These are phyloP conservation scores for Centella asiatica DNA, from an alignment of 129 eudicot species.

Conservation along the genomic window DNA sequence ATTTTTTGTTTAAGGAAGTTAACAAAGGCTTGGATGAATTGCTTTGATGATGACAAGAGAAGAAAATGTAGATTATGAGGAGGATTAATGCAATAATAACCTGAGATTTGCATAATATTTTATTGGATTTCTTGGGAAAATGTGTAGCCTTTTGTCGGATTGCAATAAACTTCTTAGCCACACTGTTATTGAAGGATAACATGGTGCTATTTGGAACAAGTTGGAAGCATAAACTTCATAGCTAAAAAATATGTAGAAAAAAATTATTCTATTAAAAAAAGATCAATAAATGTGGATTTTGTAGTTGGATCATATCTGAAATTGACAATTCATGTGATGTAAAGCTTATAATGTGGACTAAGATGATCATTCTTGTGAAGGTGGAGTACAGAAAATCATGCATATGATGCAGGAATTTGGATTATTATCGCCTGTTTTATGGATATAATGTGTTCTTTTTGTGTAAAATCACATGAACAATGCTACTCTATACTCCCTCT, in stretches of 20 bases:
- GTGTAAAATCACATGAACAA: not conserved
- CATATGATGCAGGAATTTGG: not conserved
- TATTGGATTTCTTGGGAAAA: not conserved
- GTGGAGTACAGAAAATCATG: not conserved
- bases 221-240: too few species aligned
- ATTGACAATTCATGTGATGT: constrained; percentile 14
- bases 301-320: not conserved
- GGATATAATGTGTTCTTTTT: not conserved
- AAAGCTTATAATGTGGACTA: not conserved
- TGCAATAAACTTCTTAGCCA: not conserved
- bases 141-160: constrained; percentile 9
- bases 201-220: constrained; percentile 3
- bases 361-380: constrained; percentile 4
- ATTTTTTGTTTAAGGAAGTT: constrained; percentile 22
- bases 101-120: constrained; percentile 21
- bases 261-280: constrained; percentile 1
- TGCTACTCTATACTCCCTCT: not conserved
- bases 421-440: not conserved
- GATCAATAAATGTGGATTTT: not conserved
- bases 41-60: constrained; percentile 19
- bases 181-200: constrained; percentile 5
- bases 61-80: constrained; percentile 23
- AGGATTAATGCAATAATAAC: constrained; percentile 19
- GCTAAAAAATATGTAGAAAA: too few species aligned
- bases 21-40: constrained; percentile 25